Conservation (phyloP, 257 asterid species). For the Fraxinus quadrangulata region DNA sequence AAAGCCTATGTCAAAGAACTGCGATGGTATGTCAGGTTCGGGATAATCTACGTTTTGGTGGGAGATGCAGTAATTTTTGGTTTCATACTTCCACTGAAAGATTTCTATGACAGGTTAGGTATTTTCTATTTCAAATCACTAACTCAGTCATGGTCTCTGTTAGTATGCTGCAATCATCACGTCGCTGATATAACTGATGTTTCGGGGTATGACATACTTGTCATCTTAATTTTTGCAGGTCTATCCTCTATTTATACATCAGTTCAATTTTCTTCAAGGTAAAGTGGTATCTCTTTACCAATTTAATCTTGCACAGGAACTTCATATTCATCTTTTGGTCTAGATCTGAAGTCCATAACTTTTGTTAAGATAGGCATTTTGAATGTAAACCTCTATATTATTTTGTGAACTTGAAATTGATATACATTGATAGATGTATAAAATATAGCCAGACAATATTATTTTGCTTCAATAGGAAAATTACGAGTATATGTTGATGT, state of each 20-base stretch:
- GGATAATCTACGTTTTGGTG: constrained; percentile 59
- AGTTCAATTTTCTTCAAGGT: constrained; percentile 65
- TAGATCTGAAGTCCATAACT: not conserved
- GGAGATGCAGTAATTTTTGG: constrained; percentile 73
- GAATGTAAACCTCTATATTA: not conserved
- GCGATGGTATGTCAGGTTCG: constrained; percentile 86
- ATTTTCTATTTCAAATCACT: constrained; percentile 10
- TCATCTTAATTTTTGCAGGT: constrained; percentile 43
- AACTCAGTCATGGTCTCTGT: constrained; percentile 1
- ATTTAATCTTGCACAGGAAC: not conserved
- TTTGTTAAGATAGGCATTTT: not conserved
- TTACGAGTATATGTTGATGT: not conserved
- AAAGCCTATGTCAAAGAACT: constrained; percentile 67
- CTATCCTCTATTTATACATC: constrained; percentile 47
- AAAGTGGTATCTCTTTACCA: constrained; percentile 25
- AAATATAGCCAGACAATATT: constrained; percentile 9
- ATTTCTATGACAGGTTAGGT: constrained; percentile 55
- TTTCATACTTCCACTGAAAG: constrained; percentile 51
- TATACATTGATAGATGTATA: constrained; percentile 16
- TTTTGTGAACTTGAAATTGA: constrained; percentile 10
- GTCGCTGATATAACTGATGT: constrained; percentile 14
- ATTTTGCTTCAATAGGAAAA: constrained; percentile 10
- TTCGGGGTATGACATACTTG: constrained; percentile 11
- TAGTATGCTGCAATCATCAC: constrained; percentile 1
- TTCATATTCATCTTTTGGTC: not conserved